Conservation (phyloP, 805 yeast genomes). For the Candida tammaniensis region DNA sequence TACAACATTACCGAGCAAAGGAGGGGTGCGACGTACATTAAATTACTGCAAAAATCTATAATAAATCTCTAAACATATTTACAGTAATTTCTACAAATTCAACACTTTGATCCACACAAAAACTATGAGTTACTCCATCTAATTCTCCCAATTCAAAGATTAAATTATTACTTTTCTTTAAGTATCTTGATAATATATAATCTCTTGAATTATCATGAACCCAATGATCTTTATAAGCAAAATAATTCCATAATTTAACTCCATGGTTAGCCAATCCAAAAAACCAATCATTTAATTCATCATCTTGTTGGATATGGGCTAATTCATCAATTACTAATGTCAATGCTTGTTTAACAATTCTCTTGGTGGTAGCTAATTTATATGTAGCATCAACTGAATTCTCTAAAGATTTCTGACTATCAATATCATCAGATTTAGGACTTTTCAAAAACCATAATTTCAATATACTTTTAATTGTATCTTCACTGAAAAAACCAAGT, state of each 20-base stretch:
- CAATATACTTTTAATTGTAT: slow-evolving; percentile 20
- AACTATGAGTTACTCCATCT: slow-evolving; percentile 52
- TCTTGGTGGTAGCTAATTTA: slow-evolving; percentile 38
- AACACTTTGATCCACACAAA: slow-evolving; percentile 56
- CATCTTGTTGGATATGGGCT: slow-evolving; percentile 46
- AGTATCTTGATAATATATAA: slow-evolving; percentile 35
- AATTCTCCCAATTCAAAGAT: slow-evolving; percentile 10
- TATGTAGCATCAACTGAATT: slow-evolving; percentile 42
- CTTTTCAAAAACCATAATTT: slow-evolving; percentile 12
- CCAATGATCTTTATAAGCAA: slow-evolving; percentile 67
- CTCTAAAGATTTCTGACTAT: slow-evolving; percentile 16
- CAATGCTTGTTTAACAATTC: slow-evolving; percentile 52
- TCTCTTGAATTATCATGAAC: slow-evolving; percentile 51
- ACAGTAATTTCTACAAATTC: slow-evolving; percentile 46
- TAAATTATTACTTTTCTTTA: slow-evolving; percentile 7
- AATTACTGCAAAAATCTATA: no score
- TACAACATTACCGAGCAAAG: no score
- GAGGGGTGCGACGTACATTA: no score
- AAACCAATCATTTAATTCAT: slow-evolving; percentile 49
- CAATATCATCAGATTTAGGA: slow-evolving; percentile 17
- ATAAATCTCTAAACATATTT: background rate
- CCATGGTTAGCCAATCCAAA: slow-evolving; percentile 22
- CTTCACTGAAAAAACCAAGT: slow-evolving; percentile 27
- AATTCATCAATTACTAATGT: slow-evolving; percentile 62
- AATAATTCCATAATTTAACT: slow-evolving; percentile 50